Percentiles rank a stretch among this genome's conserved stretches.
These are phyloP conservation scores for Sanghuangporus sanghuang DNA, from an alignment of 1,284 basidiomycete genomes.

Conservation along the genomic window DNA sequence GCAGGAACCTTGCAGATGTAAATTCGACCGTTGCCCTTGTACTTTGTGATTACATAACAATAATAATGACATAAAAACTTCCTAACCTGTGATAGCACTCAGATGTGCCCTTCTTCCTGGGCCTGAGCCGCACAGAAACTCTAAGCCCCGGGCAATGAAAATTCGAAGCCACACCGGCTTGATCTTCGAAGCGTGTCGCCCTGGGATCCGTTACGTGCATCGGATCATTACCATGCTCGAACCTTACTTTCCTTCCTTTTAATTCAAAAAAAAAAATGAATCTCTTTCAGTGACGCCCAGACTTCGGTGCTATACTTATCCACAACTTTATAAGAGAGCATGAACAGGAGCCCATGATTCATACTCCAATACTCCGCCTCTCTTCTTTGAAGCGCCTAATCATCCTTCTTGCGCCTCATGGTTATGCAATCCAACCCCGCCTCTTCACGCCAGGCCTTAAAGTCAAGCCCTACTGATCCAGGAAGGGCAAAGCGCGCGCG, in stretches of 20 bases:
- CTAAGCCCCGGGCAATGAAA: conserved; percentile 5
- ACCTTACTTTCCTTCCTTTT: conserved; percentile 1
- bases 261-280: neutral
- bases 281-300: neutral
- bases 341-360: neutral
- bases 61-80: neutral
- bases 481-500: conserved; percentile 14
- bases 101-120: neutral
- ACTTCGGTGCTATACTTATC: conserved; percentile 10
- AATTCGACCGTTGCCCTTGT: neutral
- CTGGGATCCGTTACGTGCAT: neutral
- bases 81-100: neutral
- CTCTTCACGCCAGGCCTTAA: neutral
- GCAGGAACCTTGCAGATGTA: neutral
- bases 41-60: neutral
- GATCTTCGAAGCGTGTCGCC: conserved; percentile 8
- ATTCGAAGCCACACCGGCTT: conserved; percentile 1
- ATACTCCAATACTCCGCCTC: neutral
- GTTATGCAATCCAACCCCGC: conserved; percentile 4
- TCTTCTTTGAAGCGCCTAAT: neutral
- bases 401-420: conserved; percentile 3
- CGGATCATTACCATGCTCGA: conserved; percentile 13
- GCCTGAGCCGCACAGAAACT: conserved; percentile 1
- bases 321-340: conserved; percentile 9
- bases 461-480: conserved; percentile 5